Base-by-base conservation (phyloP, 257 asterid species). In the Linderniella brevidens region DNA sequence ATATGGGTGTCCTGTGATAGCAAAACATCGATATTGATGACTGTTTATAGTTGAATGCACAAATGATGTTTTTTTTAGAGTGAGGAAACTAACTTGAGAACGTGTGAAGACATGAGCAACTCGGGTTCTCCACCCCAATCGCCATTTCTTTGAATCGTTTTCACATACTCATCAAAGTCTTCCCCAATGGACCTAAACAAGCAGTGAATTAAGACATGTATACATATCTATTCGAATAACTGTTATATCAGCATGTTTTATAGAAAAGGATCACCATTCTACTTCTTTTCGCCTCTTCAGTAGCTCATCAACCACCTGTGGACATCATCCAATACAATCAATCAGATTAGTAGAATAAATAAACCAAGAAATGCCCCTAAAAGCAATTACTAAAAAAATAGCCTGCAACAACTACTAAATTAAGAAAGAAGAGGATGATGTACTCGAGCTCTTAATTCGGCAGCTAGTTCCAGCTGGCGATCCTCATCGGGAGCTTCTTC, bases 41-140 rank as follows among this genome's bases (percentile, higher is more conserved):
- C 15, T 39, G 43, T 11, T 9, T 13, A 13, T 39, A 13, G 13
- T 13, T 39, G 15, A 10, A 39, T 11, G 40, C 8, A 37, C 40
- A 37, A 37, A 37, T 9, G 13, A 10, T 2, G 43, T 39, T 17
- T n/a, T n/a, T n/a, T n/a, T n/a, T 13, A 13, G 0, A 45, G 17
- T n/a, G 37, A 40, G 11, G 5, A 17, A 40, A 36, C 80, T 76
- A 50, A 86, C 96, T 70, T 68, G 11, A 82, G 82, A 51, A 86
- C 82, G 72, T 86, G 92, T 42, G 96, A 79, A 52, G 90, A 66
- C 96, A 86, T 82, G 13, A 79, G 66, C 54, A 86, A 56, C 68
- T 86, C 94, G 0, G 90, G 90, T 55, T 86, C 96, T 53, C 96
- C 96, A 47, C 96, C 94, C 96, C 96, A 86, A 43, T 70, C 75